phyloP scores from a whole-genome alignment of 2,329 filamentous ascomycete genomes.

The Venturia pyrina region DNA sequence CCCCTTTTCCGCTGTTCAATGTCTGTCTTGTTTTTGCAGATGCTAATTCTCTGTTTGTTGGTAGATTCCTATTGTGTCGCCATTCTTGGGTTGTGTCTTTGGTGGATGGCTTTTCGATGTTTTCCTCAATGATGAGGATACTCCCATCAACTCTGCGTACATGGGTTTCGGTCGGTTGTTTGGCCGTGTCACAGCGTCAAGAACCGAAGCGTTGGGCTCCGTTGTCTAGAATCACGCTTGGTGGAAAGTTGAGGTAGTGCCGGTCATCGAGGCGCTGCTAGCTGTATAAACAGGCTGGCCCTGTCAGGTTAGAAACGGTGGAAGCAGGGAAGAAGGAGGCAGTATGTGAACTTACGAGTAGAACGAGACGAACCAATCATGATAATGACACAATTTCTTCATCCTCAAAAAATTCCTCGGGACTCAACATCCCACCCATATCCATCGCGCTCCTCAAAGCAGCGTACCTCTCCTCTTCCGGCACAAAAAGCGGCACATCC shows the following conservation, averaged over 20 bases:
- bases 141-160: conserved; percentile 6
- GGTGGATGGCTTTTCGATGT: conserved; percentile 9
- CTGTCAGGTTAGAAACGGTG: background rate
- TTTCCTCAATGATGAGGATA: conserved; percentile 16
- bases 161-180: conserved; percentile 4
- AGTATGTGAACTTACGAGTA: background rate
- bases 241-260: too few relatives aligned
- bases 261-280: background rate
- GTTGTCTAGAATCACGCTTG: background rate
- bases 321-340: background rate
- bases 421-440: background rate
- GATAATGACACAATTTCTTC: background rate
- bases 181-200: background rate
- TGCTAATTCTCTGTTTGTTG: background rate
- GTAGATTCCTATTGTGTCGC: conserved; percentile 11
- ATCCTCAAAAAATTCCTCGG: background rate
- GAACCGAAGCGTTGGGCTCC: background rate
- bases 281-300: background rate
- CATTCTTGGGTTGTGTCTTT: conserved; percentile 9
- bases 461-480: background rate
- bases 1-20: background rate
- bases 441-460: background rate
- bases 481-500: background rate
- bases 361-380: background rate
- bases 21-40: background rate